Base-by-base conservation (phyloP, 2,329 filamentous ascomycete species). In the Penicillium glabrum region DNA sequence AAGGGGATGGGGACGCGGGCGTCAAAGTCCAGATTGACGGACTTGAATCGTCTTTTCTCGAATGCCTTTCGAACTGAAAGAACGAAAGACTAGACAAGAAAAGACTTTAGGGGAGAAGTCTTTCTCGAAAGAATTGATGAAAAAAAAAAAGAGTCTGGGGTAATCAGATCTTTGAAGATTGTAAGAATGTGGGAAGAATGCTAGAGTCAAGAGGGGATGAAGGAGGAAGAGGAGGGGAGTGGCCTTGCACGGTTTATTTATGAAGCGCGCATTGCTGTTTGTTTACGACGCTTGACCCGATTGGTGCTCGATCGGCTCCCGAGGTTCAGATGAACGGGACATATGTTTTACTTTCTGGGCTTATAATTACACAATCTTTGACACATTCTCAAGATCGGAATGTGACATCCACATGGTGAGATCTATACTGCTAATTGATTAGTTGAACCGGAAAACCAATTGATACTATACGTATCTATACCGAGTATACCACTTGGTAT, bases 11-110 rank as follows among this genome's bases (percentile, higher is more conserved):
- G 91, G 82, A 97, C 90, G 82, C 92, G 90, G 83, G 93, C 92
- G 90, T 96, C 93, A 95, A 96, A 97, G 91, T 97, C 93, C 93
- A 97, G 93, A 85, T 91, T 97, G 91, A 83, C 91, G 89, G 89
- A 87, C 88, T 89, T 87, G 81, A 77, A 79, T 81, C 82, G 86
- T 81, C 86, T 84, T 83, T 86, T 88, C 88, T 90, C 86, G 85
- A 86, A 86, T 75, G 72, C 72, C 75, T 77, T 76, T 75, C 75
- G 75, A 77, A 77, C 69, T 76, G 74, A 73, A 72, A 63, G 60
- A 61, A 76, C 75, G 75, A 77, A 78, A 77, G 75, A 67, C 72
- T 68, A 77, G 71, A 76, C 75, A 77, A 78, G 75, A 78, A 78
- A 78, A 77, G 75, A 77, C 75, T 76, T 68, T 63, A 65, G 64